phyloP scores from a whole-genome alignment of 2,329 filamentous ascomycete genomes.

The Ustilaginoidea virens region DNA sequence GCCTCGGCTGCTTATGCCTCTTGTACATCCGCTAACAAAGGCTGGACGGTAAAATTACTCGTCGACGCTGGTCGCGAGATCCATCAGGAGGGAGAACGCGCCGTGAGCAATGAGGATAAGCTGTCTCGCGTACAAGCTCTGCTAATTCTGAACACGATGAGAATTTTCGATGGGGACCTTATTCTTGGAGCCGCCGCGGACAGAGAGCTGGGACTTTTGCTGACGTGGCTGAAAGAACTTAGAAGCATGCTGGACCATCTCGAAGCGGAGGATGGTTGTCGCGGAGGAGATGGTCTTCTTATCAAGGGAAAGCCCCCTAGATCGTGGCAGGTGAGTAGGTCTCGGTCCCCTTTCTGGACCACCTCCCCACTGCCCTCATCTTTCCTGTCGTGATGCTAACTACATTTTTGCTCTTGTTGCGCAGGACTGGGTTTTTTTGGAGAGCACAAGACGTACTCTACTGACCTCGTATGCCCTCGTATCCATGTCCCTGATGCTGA shows the following conservation, averaged over 20 bases:
- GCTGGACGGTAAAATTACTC: conserved; percentile 23
- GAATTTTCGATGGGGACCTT: conserved; percentile 28
- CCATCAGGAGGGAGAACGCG: conserved; percentile 17
- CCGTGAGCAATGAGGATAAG: conserved; percentile 19
- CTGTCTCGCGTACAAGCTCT: conserved; percentile 28
- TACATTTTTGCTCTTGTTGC: too few species aligned
- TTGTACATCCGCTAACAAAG: conserved; percentile 20
- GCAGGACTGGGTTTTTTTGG: conserved; percentile 25
- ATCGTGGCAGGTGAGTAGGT: conserved; percentile 24
- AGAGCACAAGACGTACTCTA: conserved; percentile 24
- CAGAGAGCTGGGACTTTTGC: conserved; percentile 19
- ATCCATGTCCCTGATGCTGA: conserved; percentile 19
- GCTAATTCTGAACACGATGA: conserved; percentile 23
- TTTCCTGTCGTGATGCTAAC: neutral
- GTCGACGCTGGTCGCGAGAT: conserved; percentile 21
- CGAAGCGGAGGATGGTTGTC: conserved; percentile 11
- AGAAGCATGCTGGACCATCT: conserved; percentile 18
- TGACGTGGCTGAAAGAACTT: conserved; percentile 22
- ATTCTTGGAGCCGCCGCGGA: conserved; percentile 24
- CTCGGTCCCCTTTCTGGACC: neutral
- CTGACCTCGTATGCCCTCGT: conserved; percentile 17
- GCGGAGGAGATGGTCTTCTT: conserved; percentile 5
- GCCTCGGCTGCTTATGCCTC: conserved; percentile 22
- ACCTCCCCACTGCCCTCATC: neutral
- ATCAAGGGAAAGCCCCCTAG: conserved; percentile 18